Evolutionary conservation across 352 stramenopile species (phyloP).

Genomic region (Pythium guiyangense): DNA sequence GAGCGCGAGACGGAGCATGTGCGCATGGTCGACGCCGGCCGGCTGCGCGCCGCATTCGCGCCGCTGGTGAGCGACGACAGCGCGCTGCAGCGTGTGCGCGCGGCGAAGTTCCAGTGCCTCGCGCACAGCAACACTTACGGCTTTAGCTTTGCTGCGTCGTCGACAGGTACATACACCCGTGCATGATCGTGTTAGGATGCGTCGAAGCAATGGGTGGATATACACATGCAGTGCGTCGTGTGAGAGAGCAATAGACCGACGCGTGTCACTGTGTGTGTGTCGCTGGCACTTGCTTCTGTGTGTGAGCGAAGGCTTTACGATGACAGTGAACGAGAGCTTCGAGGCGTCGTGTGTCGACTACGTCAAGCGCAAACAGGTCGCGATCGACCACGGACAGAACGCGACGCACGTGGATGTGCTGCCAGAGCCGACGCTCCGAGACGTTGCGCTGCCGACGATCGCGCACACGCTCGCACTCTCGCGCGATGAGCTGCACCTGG

Average conservation of each 20-base stretch:
- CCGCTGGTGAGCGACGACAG: conserved; percentile 18
- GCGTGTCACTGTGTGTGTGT: not conserved
- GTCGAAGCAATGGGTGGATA: not conserved
- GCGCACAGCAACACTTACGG: conserved; percentile 59
- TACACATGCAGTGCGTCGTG: not conserved
- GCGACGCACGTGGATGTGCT: conserved; percentile 41
- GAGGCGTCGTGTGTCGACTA: conserved; percentile 37
- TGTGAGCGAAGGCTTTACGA: conserved; percentile 31
- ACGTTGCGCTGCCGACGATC: conserved; percentile 32
- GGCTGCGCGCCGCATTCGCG: conserved; percentile 37
- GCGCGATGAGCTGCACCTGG: conserved; percentile 38
- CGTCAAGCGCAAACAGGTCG: conserved; percentile 33
- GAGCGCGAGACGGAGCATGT: conserved; percentile 72
- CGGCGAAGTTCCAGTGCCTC: conserved; percentile 44
- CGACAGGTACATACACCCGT: conserved; percentile 32
- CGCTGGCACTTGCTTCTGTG: not conserved
- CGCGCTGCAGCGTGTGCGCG: conserved; percentile 25
- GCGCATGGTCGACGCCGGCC: conserved; percentile 66
- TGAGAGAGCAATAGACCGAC: not conserved
- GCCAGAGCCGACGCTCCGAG: conserved; percentile 23
- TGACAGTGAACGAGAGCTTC: conserved; percentile 28
- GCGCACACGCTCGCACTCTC: conserved; percentile 55
- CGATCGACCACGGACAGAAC: conserved; percentile 53
- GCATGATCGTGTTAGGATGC: too few species aligned
- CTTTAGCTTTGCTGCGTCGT: conserved; percentile 41